These are phyloP conservation scores for Fraxinus pennsylvanica DNA, from an alignment of 257 asterid species.

Conservation along the genomic window DNA sequence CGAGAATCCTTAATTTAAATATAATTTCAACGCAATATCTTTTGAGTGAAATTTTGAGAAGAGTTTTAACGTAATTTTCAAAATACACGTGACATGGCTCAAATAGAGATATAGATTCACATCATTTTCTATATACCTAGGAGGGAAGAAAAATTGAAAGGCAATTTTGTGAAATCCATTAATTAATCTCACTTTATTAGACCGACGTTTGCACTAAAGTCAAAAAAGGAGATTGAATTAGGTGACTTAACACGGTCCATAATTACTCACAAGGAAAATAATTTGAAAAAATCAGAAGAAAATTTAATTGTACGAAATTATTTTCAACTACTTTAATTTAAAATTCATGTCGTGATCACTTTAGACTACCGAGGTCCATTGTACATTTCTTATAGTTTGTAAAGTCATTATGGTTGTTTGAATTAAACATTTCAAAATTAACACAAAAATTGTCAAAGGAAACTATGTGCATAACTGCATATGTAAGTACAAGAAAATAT, in stretches of 20 bases:
- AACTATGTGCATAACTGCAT: neutral
- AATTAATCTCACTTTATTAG: conserved; percentile 27
- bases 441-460: too few relatives aligned
- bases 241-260: conserved; percentile 42
- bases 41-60: too few relatives aligned
- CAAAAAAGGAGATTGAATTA: conserved; percentile 35
- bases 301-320: conserved; percentile 2
- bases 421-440: conserved; percentile 17
- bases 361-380: neutral
- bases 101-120: conserved; percentile 11
- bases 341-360: neutral
- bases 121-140: conserved; percentile 1
- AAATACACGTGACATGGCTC: neutral
- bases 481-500: neutral
- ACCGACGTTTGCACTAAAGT: conserved; percentile 38
- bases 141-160: conserved; percentile 23
- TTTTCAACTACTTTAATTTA: neutral
- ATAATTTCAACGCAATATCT: too few relatives aligned
- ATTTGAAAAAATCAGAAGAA: too few relatives aligned
- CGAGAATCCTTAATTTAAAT: too few relatives aligned
- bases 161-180: conserved; percentile 29
- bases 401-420: conserved; percentile 33
- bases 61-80: too few relatives aligned
- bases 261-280: conserved; percentile 14
- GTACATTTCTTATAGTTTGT: conserved; percentile 5